phyloP scores from a whole-genome alignment of 257 asterid genomes.

The Nicotiana knightiana region DNA sequence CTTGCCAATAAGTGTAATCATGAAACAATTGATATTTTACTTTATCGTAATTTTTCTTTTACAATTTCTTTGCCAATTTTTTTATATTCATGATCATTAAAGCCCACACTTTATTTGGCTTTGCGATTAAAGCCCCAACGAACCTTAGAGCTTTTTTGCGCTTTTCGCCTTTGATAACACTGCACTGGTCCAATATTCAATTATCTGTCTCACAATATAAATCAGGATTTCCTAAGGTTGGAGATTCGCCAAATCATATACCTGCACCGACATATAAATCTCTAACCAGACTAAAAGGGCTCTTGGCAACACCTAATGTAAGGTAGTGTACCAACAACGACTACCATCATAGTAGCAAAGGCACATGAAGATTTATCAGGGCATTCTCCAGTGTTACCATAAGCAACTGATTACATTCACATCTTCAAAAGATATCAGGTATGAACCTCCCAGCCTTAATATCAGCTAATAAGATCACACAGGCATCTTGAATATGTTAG shows the following conservation, averaged over 20 bases:
- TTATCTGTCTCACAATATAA: background rate
- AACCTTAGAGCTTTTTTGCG: no score
- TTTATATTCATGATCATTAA: no score
- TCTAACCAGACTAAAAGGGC: background rate
- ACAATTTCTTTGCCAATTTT: no score
- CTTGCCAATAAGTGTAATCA: no score
- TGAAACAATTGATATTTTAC: no score
- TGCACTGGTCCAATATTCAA: no score
- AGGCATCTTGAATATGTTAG: background rate
- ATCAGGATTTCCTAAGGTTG: background rate
- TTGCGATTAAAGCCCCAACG: no score
- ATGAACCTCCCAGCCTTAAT: background rate
- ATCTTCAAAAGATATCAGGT: background rate
- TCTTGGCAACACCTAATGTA: background rate
- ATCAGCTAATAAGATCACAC: background rate
- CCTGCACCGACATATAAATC: background rate
- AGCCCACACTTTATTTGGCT: no score
- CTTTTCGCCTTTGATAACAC: no score
- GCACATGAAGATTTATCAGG: background rate
- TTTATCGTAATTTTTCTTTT: no score
- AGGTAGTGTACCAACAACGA: background rate
- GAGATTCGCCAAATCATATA: background rate
- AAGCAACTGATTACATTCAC: background rate
- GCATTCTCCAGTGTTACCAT: background rate
- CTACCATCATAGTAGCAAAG: background rate